Base-by-base conservation (phyloP, 2,329 filamentous ascomycete genomes). In the Lachnellula hyalina region DNA sequence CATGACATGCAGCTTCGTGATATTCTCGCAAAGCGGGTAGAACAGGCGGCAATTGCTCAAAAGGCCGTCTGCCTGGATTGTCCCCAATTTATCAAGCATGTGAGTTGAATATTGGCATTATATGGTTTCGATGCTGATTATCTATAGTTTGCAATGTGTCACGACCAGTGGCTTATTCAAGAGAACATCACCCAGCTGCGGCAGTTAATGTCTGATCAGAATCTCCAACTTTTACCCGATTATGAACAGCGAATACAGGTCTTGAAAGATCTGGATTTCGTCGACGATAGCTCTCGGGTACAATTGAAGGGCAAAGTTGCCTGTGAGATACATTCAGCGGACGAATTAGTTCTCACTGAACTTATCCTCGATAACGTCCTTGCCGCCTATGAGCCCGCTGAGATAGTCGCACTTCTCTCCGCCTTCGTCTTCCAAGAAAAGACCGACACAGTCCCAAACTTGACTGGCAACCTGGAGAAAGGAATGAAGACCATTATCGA, bases 381-480 rank as follows among this genome's bases (percentile, higher is more conserved):
- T 3, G 92, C 93, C 49, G 89, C 95, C 58, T 96, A 94, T 71
- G 93, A 96, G 65, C 91, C 93, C 1, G 91, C 96, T 63, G 94
- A 99, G 72, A 97, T 99, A 59, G 94, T 96, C 1, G 92, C 94
- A 11, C 78, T 99, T 3, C 80, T 99, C 2, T 96, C 92, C 0
- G 85, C 89, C 1, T 99, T 99, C 70, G 92, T 99, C 2, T 99
- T 99, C 77, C 91, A 97, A 69, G 94, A 99, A 69, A 97, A 96
- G 75, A 96, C 94, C 0, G 86, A 90, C 25, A 81, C 81, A 5
- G 83, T 86, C 17, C 93, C 94, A 0, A 89, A 85, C 4, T 76
- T 99, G 55, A 95, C 91, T 0, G 84, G 87, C 4, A 87, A 84
- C 49, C 82, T 99, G 11, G 87, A 96, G 68, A 83, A 83, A 28